These are phyloP conservation scores for Trametes punicea DNA, from an alignment of 768 basidiomycete genomes.

Conservation along the genomic window DNA sequence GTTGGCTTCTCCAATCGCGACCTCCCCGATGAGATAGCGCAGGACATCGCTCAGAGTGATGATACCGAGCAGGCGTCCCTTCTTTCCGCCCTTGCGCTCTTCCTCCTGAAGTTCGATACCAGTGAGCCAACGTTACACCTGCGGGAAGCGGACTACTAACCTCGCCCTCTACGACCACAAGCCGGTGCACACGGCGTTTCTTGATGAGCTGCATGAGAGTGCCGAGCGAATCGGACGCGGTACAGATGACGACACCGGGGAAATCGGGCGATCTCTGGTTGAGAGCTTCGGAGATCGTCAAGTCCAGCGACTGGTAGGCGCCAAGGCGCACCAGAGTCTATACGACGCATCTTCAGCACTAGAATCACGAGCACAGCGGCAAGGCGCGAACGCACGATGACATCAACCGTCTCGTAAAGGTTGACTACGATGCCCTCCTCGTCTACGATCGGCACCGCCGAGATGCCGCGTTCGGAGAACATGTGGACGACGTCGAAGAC, in stretches of 20 bases:
- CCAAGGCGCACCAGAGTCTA: conserved; percentile 94
- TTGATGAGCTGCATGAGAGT: conserved; percentile 89
- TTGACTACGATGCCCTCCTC: conserved; percentile 91
- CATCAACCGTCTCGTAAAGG: conserved; percentile 97
- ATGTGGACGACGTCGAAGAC: conserved; percentile 99
- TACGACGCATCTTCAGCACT: not conserved
- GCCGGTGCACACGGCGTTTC: conserved; percentile 88
- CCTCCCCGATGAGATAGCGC: conserved; percentile 68
- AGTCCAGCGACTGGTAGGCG: conserved; percentile 92
- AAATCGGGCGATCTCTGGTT: conserved; percentile 92
- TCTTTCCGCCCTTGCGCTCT: conserved; percentile 74
- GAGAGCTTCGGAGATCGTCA: conserved; percentile 90
- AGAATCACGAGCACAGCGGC: not conserved
- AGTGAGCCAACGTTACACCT: not conserved
- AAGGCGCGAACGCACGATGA: conserved; percentile 65
- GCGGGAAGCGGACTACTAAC: conserved; percentile 38
- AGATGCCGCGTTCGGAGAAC: conserved; percentile 94
- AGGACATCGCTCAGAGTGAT: conserved; percentile 89
- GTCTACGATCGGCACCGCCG: conserved; percentile 95
- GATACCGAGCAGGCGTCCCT: conserved; percentile 79
- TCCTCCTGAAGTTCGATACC: conserved; percentile 54
- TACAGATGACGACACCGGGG: conserved; percentile 95
- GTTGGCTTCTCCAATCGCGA: conserved; percentile 39
- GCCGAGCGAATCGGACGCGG: conserved; percentile 85
- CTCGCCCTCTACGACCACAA: conserved; percentile 94